phyloP scores from a whole-genome alignment of 2,329 filamentous ascomycete genomes.

The Cytospora mali region DNA sequence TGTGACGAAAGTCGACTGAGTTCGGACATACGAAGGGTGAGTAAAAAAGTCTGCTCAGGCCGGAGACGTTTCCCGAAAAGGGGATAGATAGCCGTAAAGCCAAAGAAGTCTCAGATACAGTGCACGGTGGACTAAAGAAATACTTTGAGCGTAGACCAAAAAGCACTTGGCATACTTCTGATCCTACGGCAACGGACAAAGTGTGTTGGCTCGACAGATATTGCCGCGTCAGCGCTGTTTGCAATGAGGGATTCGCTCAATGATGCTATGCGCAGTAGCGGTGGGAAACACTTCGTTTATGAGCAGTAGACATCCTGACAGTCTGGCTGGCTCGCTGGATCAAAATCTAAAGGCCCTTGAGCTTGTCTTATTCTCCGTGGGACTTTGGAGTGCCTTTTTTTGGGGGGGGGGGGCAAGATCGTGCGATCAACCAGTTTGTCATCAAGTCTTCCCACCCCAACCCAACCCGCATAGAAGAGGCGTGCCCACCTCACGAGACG shows the following conservation, averaged over 20 bases:
- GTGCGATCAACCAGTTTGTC: background rate
- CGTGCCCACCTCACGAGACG: background rate
- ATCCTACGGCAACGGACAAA: background rate
- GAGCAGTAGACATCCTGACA: background rate
- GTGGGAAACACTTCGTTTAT: background rate
- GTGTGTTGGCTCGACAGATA: background rate
- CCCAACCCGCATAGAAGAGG: background rate
- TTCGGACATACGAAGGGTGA: conserved; percentile 16
- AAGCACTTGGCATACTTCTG: background rate
- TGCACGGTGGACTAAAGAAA: conserved; percentile 16
- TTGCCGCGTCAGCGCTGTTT: background rate
- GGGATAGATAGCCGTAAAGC: conserved; percentile 23
- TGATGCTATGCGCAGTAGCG: background rate
- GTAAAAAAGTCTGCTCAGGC: conserved; percentile 16
- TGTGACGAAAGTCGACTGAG: conserved; percentile 10
- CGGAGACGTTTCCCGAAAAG: conserved; percentile 20
- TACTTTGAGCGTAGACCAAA: background rate
- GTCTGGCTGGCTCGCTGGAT: background rate
- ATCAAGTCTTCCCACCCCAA: background rate
- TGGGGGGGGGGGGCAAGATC: background rate
- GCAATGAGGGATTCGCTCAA: background rate
- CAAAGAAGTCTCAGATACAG: conserved; percentile 18
- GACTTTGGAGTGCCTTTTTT: background rate
- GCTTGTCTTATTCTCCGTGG: background rate
- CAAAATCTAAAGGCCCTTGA: background rate